A percentile compares a stretch with the other conserved stretches of the same genome.
Conservation (phyloP, 371 early-diverging fungal genomes). For the Mucor lusitanicus region DNA sequence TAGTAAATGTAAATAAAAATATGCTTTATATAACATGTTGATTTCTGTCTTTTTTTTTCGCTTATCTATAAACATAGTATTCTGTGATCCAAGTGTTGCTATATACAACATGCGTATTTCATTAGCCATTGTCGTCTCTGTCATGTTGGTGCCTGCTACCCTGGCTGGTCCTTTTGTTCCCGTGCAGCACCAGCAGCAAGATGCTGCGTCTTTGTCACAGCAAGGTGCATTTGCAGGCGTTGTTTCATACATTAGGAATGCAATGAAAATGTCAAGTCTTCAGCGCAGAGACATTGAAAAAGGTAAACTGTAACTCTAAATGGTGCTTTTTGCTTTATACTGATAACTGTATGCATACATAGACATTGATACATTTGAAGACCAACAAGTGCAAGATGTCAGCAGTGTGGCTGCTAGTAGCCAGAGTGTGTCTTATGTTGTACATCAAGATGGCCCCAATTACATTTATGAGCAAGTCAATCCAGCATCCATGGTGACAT, state of each 20-base stretch:
- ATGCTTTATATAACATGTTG: neutral
- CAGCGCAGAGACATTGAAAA: neutral
- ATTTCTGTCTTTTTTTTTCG: neutral
- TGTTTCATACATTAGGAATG: neutral
- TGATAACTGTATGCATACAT: neutral
- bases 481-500: neutral
- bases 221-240: neutral
- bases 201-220: neutral
- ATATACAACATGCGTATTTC: neutral
- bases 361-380: neutral
- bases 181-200: neutral
- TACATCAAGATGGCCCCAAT: neutral
- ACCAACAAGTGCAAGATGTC: neutral
- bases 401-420: neutral
- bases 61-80: neutral
- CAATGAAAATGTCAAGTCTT: neutral
- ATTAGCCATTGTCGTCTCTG: neutral
- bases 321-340: neutral
- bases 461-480: neutral
- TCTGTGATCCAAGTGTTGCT: neutral
- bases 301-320: neutral
- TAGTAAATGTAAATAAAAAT: constrained; percentile 3
- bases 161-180: neutral
- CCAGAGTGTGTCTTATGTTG: neutral
- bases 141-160: neutral